Base-by-base conservation (phyloP, 1,284 basidiomycete genomes). In the Neolentinus lepideus region DNA sequence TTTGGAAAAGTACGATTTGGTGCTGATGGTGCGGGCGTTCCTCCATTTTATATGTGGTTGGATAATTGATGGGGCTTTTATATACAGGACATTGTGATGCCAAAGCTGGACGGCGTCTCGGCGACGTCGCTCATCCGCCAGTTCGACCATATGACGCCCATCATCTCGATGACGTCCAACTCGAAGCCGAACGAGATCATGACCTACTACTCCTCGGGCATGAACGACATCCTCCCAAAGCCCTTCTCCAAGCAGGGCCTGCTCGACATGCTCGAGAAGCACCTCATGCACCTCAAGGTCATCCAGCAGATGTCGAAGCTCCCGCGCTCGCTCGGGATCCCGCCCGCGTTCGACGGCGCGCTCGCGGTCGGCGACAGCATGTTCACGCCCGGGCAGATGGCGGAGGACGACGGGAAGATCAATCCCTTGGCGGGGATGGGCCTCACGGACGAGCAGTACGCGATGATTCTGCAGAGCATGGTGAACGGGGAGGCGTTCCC, bases 201-300 rank as follows among this genome's bases (percentile, higher is more conserved):
- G 80, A 92, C 86, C n/a, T 96, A 95, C 68, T 92, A 92, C 71
- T 88, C 86, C 9, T 85, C 84, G 45, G 89, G 93, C 22, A 98
- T 98, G 95, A 98, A 96, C 69, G 95, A 98, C 71, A 90, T 97
- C 57, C 75, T 98, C n/a, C 90, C 94, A 8, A 98, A 98, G 70
- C 95, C 95, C 1, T 98, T 98, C 72, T 96, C 92, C 14, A 94
- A 94, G 68, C 86, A 95, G 65, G 90, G 90, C 9, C 72, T 98
- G 54, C 74, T 96, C 54, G 87, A 88, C 59, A 94, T 98, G 84
- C 85, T 98, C 58, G 94, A 98, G 85, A 96, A 95, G 83, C 94
- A 98, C 67, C 75, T 98, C 35, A 88, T 88, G 72, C 94, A 98
- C 66, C 83, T 97, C 60, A 95, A 94, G 70, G 85, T 89, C 51